These are phyloP conservation scores for Colletotrichum aenigma DNA, from an alignment of 2,329 filamentous ascomycete species.

Conservation along the genomic window DNA sequence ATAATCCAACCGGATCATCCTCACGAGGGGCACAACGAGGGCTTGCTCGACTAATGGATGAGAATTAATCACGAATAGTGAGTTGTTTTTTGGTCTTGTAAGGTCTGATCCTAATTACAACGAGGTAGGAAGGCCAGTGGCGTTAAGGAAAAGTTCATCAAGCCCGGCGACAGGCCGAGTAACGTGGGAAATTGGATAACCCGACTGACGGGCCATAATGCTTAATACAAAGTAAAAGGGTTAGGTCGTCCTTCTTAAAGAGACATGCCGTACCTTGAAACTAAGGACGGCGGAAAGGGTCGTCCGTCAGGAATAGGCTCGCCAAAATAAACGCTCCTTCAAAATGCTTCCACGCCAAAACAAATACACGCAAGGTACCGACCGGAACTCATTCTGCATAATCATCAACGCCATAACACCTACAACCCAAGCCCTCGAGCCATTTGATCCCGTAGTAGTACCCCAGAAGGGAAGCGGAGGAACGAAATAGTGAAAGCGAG, in stretches of 20 bases:
- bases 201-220: conserved; percentile 18
- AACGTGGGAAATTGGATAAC: conserved; percentile 8
- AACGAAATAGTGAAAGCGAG: conserved; percentile 3
- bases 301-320: neutral
- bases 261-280: neutral
- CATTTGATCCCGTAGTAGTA: conserved; percentile 8
- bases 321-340: conserved; percentile 20
- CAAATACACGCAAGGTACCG: conserved; percentile 20
- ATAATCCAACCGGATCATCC: neutral
- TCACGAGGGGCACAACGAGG: neutral
- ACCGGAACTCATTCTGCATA: conserved; percentile 21
- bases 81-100: conserved; percentile 15
- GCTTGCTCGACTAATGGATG: neutral
- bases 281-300: neutral
- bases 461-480: conserved; percentile 3
- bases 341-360: conserved; percentile 22
- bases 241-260: conserved; percentile 1
- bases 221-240: conserved; percentile 29
- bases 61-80: conserved; percentile 1
- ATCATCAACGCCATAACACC: conserved; percentile 21
- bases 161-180: conserved; percentile 7
- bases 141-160: conserved; percentile 15
- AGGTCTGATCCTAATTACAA: conserved; percentile 22
- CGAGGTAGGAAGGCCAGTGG: conserved; percentile 7
- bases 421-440: neutral